A percentile compares a stretch with the other conserved stretches of the same genome.
Conservation (phyloP, 768 basidiomycete genomes). For the Pulveroboletus sp. region DNA sequence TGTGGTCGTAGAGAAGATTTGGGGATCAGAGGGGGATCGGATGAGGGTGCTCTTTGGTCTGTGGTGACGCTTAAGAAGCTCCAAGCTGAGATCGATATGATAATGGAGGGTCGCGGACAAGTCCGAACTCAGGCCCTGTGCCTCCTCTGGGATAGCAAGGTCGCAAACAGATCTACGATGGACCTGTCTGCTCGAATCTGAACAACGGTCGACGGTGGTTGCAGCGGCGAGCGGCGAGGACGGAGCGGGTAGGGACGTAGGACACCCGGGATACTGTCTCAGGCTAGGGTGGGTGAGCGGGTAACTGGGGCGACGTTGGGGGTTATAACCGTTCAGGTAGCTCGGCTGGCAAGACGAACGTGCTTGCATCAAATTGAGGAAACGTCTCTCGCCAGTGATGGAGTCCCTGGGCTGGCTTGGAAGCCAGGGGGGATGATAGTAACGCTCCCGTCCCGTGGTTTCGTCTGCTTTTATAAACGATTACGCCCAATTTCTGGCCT, state of each 20-base stretch:
- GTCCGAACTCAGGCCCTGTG: slow-evolving; percentile 25
- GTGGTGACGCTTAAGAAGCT: slow-evolving; percentile 61
- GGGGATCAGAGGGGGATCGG: slow-evolving; percentile 46
- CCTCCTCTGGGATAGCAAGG: slow-evolving; percentile 29
- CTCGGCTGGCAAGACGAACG: slow-evolving; percentile 29
- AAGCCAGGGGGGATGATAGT: slow-evolving; percentile 9
- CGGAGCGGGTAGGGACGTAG: slow-evolving; percentile 7
- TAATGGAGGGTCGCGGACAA: slow-evolving; percentile 31
- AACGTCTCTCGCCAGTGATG: slow-evolving; percentile 5
- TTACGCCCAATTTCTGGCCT: slow-evolving; percentile 15
- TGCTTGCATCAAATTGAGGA: slow-evolving; percentile 29
- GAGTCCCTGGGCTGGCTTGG: slow-evolving; percentile 5
- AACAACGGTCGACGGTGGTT: slow-evolving; percentile 2
- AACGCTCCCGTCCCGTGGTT: slow-evolving; percentile 6
- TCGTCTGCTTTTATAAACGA: slow-evolving; percentile 30
- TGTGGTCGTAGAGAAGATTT: slow-evolving; percentile 60
- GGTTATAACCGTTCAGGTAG: slow-evolving; percentile 17
- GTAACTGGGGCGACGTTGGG: slow-evolving; percentile 14
- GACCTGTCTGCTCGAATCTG: slow-evolving; percentile 5
- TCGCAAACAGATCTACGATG: slow-evolving; percentile 26
- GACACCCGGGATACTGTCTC: neutral
- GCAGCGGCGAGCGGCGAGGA: slow-evolving; percentile 22
- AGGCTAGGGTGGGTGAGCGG: slow-evolving; percentile 10
- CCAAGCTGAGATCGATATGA: slow-evolving; percentile 33
- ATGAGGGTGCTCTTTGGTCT: slow-evolving; percentile 41